Conservation (phyloP, 139 green algal genomes). For the Micractinium conductrix region DNA sequence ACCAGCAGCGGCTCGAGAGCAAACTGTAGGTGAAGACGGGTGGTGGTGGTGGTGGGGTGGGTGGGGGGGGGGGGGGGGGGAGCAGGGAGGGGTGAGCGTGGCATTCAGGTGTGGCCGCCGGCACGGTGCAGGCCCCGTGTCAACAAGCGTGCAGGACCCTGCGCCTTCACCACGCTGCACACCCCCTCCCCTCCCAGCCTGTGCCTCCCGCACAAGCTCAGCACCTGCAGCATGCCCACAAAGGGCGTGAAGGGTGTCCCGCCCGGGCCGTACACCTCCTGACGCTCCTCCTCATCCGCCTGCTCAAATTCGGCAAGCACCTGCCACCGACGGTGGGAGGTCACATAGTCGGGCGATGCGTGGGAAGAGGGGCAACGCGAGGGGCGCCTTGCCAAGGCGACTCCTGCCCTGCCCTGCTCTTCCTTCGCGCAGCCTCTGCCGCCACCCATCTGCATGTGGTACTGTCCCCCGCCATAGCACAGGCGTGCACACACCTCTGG, state of each 20-base stretch:
- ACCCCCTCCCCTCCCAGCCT: background rate
- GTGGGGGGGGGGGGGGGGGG: too few relatives aligned
- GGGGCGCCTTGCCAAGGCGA: background rate
- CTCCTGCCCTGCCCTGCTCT: background rate
- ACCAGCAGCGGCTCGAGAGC: constrained; percentile 68
- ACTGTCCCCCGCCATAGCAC: background rate
- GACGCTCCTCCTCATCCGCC: background rate
- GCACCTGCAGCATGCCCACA: constrained; percentile 70
- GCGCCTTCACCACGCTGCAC: background rate
- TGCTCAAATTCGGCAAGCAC: constrained; percentile 27
- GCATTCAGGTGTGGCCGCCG: too few relatives aligned
- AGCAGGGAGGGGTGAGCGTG: too few relatives aligned
- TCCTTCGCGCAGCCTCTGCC: background rate
- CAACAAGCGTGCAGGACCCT: background rate
- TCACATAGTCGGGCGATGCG: background rate
- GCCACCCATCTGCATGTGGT: too few relatives aligned
- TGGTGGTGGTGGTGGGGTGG: background rate
- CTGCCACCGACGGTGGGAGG: background rate
- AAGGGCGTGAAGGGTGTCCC: constrained; percentile 54
- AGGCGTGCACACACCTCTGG: constrained; percentile 26
- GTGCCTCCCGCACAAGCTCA: background rate
- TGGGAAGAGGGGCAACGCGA: background rate
- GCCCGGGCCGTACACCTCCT: constrained; percentile 17
- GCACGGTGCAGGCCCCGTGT: too few relatives aligned
- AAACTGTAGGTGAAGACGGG: constrained; percentile 48